phyloP scores from a whole-genome alignment of 2,329 filamentous ascomycete species.

The Penicillium sp. region DNA sequence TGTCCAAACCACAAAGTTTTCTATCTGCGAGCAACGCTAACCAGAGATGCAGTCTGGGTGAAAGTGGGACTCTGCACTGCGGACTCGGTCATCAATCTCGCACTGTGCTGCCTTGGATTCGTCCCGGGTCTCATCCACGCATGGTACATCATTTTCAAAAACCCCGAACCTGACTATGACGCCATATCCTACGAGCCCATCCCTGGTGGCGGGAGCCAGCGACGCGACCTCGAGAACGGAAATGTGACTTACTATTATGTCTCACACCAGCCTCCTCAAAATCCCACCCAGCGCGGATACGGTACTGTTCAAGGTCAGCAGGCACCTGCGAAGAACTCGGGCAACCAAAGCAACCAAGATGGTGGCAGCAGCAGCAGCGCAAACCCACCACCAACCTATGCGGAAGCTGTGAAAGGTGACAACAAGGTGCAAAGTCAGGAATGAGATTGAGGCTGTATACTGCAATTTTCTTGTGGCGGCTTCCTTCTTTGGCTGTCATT shows the following conservation, averaged over 20 bases:
- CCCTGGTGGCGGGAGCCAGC: conserved; percentile 55
- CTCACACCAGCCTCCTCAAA: conserved; percentile 48
- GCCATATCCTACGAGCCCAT: conserved; percentile 63
- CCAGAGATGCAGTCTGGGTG: conserved; percentile 74
- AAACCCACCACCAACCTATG: conserved; percentile 74
- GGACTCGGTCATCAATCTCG: conserved; percentile 93
- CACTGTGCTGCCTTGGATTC: conserved; percentile 77
- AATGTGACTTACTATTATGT: conserved; percentile 78
- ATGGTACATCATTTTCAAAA: conserved; percentile 96
- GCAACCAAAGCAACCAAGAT: conserved; percentile 25
- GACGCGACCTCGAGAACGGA: conserved; percentile 42
- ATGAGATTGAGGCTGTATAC: conserved; percentile 34
- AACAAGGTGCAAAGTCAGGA: conserved; percentile 80
- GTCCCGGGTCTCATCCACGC: conserved; percentile 89
- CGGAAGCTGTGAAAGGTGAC: conserved; percentile 85
- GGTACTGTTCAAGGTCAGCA: conserved; percentile 41
- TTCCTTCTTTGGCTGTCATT: neutral
- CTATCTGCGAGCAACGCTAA: conserved; percentile 31
- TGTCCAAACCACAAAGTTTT: conserved; percentile 24
- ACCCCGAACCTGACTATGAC: conserved; percentile 72
- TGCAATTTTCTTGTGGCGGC: neutral
- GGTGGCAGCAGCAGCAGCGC: conserved; percentile 34
- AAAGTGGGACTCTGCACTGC: conserved; percentile 91
- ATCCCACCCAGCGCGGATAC: conserved; percentile 38
- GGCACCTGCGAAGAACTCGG: conserved; percentile 16